These are phyloP conservation scores for Aspergillus sp. DNA, from an alignment of 2,329 filamentous ascomycete species.

Conservation along the genomic window DNA sequence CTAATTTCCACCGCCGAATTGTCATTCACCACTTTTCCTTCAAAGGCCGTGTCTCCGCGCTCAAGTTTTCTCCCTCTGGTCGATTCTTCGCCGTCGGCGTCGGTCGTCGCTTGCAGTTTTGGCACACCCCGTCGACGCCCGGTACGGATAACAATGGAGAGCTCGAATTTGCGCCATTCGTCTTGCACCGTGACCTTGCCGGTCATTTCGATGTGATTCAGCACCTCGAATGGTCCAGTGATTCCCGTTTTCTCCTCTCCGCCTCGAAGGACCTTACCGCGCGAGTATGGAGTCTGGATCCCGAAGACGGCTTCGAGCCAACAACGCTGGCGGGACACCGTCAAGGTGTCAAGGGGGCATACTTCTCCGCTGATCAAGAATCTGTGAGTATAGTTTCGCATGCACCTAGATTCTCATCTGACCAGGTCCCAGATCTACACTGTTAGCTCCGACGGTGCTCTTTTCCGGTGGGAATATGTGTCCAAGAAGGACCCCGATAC, in stretches of 20 bases:
- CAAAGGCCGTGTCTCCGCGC: slow-evolving; percentile 73
- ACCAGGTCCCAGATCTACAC: slow-evolving; percentile 67
- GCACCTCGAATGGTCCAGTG: slow-evolving; percentile 90
- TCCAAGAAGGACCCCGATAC: slow-evolving; percentile 60
- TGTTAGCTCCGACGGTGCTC: slow-evolving; percentile 92
- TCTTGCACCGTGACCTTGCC: slow-evolving; percentile 78
- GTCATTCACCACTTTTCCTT: slow-evolving; percentile 96
- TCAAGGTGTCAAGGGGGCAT: slow-evolving; percentile 88
- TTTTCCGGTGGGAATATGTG: slow-evolving; percentile 90
- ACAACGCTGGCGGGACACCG: slow-evolving; percentile 89
- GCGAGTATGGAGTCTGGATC: slow-evolving; percentile 89
- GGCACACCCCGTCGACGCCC: slow-evolving; percentile 90
- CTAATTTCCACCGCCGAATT: slow-evolving; percentile 81
- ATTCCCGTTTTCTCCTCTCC: slow-evolving; percentile 92
- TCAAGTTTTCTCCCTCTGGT: slow-evolving; percentile 88
- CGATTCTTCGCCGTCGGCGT: slow-evolving; percentile 86
- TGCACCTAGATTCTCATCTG: slow-evolving; percentile 8
- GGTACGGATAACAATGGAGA: slow-evolving; percentile 75
- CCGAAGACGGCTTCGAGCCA: slow-evolving; percentile 82
- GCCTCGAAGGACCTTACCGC: slow-evolving; percentile 89
- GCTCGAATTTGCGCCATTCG: slow-evolving; percentile 92
- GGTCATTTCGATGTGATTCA: slow-evolving; percentile 86
- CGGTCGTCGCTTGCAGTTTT: slow-evolving; percentile 86
- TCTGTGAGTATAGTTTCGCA: slow-evolving; percentile 47
- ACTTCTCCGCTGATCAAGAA: slow-evolving; percentile 93